A percentile compares a stretch with the other conserved stretches of the same genome.
These are phyloP conservation scores for Solanum chaucha DNA, from an alignment of 257 asterid genomes.

Conservation along the genomic window DNA sequence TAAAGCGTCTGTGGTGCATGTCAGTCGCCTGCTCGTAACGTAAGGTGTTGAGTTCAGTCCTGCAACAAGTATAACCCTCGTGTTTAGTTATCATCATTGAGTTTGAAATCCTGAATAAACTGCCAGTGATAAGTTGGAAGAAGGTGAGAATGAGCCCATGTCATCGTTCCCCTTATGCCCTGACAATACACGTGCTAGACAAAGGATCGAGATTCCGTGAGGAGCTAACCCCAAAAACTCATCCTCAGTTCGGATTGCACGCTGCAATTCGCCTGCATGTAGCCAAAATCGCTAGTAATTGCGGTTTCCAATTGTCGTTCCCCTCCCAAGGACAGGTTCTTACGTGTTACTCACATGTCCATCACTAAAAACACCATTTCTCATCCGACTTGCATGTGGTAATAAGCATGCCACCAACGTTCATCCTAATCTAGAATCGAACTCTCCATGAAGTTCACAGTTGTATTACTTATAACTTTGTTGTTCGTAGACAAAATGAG, in stretches of 20 bases:
- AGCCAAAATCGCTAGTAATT: no score
- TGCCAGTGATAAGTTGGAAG: neutral
- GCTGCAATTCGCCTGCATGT: neutral
- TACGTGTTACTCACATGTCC: neutral
- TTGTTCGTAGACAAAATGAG: fast-evolving
- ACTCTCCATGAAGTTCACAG: neutral
- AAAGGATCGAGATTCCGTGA: neutral
- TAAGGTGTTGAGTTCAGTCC: neutral
- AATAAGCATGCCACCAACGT: neutral
- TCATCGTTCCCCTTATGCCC: no score
- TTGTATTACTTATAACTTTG: neutral
- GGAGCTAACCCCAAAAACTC: neutral
- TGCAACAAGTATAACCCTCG: neutral
- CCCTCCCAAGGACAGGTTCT: neutral
- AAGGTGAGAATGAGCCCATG: no score
- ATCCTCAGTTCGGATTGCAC: neutral
- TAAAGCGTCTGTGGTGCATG: neutral
- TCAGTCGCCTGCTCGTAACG: fast-evolving
- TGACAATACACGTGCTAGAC: no score
- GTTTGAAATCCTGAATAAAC: neutral
- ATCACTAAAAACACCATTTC: fast-evolving
- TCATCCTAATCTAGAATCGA: no score
- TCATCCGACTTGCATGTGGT: neutral
- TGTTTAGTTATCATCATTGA: neutral
- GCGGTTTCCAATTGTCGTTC: no score